Evolutionary conservation across 768 basidiomycete genomes (phyloP), one percentile per base, ranked within the genome.

Genomic region (Lyophyllum semitale): DNA sequence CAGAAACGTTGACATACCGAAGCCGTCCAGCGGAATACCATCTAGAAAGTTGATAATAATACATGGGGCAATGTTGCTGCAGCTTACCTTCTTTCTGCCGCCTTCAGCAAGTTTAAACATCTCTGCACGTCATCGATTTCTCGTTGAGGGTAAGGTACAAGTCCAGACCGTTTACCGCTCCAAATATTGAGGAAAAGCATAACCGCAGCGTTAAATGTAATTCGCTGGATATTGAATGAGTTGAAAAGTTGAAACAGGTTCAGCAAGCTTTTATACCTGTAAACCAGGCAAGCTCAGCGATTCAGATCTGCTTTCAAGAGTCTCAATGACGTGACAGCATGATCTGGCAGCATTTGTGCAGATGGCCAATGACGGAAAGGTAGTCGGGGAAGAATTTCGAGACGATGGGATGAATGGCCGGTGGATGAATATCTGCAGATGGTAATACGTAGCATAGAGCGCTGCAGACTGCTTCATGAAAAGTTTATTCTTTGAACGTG

Each of bases 311-410:
- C 77, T 71, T 58, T 75, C n/a, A n/a, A n/a, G 73, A 48, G 71
- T 58, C 70, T 92, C 89, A 18, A 89, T 68, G 26, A 94, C 79
- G 64, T 88, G 89, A 35, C 81, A 82, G 55, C 82, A 87, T 1
- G 89, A 90, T 8, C 90, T 77, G 1, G 93, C 89, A 0, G 93
- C 85, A 57, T 93, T 93, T n/a, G 87, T 84, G 67, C 91, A 93
- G 50, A 94, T 93, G 0, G 89, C 89, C 29, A 93, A 74, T 0
- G 91, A 63, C 73, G 88, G 85, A 47, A 86, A 78, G 0, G 69
- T 64, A 1, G 68, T 56, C 5, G 71, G 66, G 8, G 61, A 60
- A 9, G 68, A 77, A 53, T 84, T 84, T 42, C 78, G 72, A 2
- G 84, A 81, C 0, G 81, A 81, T 0, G 89, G 88, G 53, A 94